phyloP scores from a whole-genome alignment of 2,329 filamentous ascomycete species.

The Boeremia lycopersici region DNA sequence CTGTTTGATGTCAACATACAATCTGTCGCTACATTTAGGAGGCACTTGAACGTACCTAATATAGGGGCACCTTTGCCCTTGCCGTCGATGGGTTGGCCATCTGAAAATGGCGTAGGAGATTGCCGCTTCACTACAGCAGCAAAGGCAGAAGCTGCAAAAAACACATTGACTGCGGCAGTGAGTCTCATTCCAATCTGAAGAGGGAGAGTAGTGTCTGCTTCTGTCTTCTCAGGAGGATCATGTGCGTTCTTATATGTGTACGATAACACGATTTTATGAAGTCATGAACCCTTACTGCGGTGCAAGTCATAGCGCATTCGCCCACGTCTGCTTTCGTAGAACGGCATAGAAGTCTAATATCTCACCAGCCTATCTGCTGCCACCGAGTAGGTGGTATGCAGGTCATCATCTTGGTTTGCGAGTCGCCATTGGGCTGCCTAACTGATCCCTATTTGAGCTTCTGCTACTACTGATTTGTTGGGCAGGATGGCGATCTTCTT shows the following conservation, averaged over 20 bases:
- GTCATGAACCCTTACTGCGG: background rate
- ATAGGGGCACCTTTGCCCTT: slow-evolving; percentile 65
- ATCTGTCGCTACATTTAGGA: background rate
- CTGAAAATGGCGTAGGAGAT: slow-evolving; percentile 47
- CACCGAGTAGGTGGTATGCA: background rate
- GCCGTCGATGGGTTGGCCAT: slow-evolving; percentile 63
- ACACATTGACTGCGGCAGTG: background rate
- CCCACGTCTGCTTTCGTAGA: background rate
- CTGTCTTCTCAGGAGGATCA: background rate
- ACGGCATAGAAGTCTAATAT: background rate
- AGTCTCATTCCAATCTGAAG: background rate
- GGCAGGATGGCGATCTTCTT: slow-evolving; percentile 11
- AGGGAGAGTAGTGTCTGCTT: background rate
- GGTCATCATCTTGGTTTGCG: background rate
- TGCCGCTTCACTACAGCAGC: slow-evolving; percentile 33
- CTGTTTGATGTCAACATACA: slow-evolving; percentile 46
- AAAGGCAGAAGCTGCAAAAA: slow-evolving; percentile 22
- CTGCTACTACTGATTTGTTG: background rate
- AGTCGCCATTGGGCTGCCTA: background rate
- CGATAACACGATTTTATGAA: background rate
- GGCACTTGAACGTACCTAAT: slow-evolving; percentile 53
- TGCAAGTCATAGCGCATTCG: background rate
- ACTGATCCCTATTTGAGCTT: background rate
- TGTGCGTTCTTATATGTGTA: background rate
- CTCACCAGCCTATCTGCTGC: background rate